Percentiles rank a stretch among this genome's conserved stretches.
Evolutionary conservation across 352 stramenopile species (phyloP).

Genomic region (Aphanomyces astaci): DNA sequence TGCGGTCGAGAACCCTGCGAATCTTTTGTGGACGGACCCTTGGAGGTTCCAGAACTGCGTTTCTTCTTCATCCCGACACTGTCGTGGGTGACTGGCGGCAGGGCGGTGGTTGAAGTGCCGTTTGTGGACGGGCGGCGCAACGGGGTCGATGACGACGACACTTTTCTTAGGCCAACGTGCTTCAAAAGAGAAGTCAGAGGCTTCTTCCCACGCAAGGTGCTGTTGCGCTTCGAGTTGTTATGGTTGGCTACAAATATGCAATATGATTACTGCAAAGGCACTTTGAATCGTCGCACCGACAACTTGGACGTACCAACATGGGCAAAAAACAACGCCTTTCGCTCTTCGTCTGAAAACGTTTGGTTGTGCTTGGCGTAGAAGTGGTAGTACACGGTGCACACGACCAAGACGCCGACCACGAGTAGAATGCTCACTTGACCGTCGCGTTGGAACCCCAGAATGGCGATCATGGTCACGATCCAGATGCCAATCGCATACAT

Average conservation of each 20-base stretch:
- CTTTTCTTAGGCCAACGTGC: not conserved
- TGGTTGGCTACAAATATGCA: not conserved
- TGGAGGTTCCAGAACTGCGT: not conserved
- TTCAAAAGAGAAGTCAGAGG: not conserved
- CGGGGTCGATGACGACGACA: not conserved
- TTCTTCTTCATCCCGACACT: not conserved
- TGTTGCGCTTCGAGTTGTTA: not conserved
- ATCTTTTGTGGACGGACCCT: not conserved
- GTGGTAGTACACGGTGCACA: conserved; percentile 29
- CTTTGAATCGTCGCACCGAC: not conserved
- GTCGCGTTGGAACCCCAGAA: conserved; percentile 28
- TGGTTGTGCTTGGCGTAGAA: conserved; percentile 28
- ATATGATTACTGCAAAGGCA: no score
- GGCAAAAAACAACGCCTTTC: conserved; percentile 31
- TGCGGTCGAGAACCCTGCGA: not conserved
- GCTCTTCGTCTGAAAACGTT: conserved; percentile 33
- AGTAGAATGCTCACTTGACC: conserved; percentile 25
- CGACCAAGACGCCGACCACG: conserved; percentile 23
- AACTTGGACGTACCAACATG: conserved; percentile 25
- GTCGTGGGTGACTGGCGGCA: not conserved
- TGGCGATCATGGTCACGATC: conserved; percentile 27
- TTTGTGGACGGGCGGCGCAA: not conserved
- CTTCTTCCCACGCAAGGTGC: not conserved
- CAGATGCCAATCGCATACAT: conserved; percentile 30
- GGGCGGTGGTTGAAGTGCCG: not conserved